Evolutionary conservation across 305 asterid species (phyloP), one percentile per base, ranked within the genome.

Genomic region (Solanum aculeatissimum): DNA sequence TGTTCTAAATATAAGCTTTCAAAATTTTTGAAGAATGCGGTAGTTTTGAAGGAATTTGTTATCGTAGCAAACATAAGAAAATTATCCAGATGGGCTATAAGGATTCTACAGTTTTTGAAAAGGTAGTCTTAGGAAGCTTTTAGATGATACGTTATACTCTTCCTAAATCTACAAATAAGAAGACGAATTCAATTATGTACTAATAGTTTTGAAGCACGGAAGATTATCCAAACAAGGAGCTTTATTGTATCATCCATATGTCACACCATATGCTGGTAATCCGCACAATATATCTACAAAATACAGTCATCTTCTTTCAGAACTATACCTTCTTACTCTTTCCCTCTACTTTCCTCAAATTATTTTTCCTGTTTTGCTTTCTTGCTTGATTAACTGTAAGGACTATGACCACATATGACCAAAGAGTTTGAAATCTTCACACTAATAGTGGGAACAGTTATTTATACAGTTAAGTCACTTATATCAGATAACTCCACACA

Each of bases 101-200:
- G 92, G 89, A 79, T 85, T 89, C 91, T 88, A 85, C 83, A 75
- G 9, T n/a, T 45, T 58, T 43, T 40, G 55, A 62, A 74, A 77
- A 68, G 29, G 19, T 35, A 11, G 80, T 21, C 80, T 14, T 1
- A 72, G 38, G 16, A 43, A 43, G 57, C n/a, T 72, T 1, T 21
- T 23, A 14, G 14, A 23, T 45, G 81, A 45, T 74, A 14, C 14
- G 14, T 23, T 8, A 12, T 45, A 74, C 21, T 45, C 81, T 45
- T 74, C 21, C 38, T 45, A 74, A 23, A 40, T 74, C n/a, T 23
- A 74, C 40, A 49, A 74, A 23, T 74, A 45, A 43, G 77, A 69
- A 69, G 81, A 74, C 3, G 5, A 23, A 47, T 74, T 74, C 60
- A 47, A 25, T 14, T 74, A n/a, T 23, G 1, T 23, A 47, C 21